phyloP scores from a whole-genome alignment of 805 yeast species.

The Komagataella ulmi region DNA sequence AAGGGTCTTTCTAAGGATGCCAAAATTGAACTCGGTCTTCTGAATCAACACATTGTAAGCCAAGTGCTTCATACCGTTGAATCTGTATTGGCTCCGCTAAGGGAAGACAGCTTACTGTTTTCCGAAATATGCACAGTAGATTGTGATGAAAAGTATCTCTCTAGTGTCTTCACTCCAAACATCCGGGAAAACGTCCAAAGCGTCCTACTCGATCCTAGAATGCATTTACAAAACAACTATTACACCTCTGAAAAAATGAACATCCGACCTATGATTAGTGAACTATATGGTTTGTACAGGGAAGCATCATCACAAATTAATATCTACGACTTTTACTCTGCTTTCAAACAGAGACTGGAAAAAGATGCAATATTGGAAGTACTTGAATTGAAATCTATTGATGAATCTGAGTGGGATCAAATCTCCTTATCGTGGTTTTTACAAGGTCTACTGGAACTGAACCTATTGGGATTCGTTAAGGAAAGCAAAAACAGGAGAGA shows the following conservation, averaged over 20 bases:
- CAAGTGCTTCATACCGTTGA: background rate
- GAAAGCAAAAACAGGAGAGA: slow-evolving; percentile 50
- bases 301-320: slow-evolving; percentile 56
- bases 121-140: background rate
- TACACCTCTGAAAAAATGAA: slow-evolving; percentile 22
- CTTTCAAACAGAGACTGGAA: slow-evolving; percentile 26
- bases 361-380: slow-evolving; percentile 12
- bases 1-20: background rate
- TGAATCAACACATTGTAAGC: slow-evolving; percentile 1
- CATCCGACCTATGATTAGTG: slow-evolving; percentile 28
- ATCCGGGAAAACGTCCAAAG: background rate
- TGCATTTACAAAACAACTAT: background rate
- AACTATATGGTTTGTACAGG: slow-evolving; percentile 54
- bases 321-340: slow-evolving; percentile 20
- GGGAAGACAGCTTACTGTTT: background rate
- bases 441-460: slow-evolving; percentile 60
- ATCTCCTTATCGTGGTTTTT: slow-evolving; percentile 59
- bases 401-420: slow-evolving; percentile 44
- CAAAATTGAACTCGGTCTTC: background rate
- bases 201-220: background rate
- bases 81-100: background rate
- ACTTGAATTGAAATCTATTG: slow-evolving; percentile 10
- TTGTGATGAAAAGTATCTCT: background rate
- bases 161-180: background rate
- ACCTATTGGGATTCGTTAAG: slow-evolving; percentile 54